These are phyloP conservation scores for Hyphopichia fennica DNA, from an alignment of 1,139 yeast species.

Conservation along the genomic window DNA sequence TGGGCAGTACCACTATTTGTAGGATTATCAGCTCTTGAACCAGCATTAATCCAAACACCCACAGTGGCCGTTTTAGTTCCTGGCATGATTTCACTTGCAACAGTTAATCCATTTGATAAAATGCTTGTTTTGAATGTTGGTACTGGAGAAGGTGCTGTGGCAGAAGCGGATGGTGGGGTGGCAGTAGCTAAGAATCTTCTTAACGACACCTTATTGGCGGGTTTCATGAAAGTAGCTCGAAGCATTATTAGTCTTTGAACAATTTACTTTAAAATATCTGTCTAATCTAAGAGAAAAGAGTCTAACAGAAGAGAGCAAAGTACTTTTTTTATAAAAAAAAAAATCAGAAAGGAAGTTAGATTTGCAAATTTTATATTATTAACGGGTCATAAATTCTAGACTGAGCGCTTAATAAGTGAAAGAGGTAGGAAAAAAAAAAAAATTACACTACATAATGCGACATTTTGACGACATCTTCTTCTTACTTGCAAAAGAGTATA, in stretches of 20 bases:
- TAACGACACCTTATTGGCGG: not conserved
- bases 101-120: conserved; percentile 77
- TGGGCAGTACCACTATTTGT: conserved; percentile 94
- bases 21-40: conserved; percentile 91
- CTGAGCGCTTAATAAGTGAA: too few species aligned
- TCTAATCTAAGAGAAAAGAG: too few species aligned
- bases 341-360: too few species aligned
- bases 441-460: too few species aligned
- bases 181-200: conserved; percentile 3
- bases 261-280: too few species aligned
- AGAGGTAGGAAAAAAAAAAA: too few species aligned
- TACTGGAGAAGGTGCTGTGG: conserved; percentile 8
- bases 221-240: not conserved
- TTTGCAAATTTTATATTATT: not conserved
- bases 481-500: too few species aligned
- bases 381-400: not conserved
- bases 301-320: too few species aligned
- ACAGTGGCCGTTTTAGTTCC: conserved; percentile 93
- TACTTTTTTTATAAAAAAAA: too few species aligned
- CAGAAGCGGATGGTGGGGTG: conserved; percentile 1
- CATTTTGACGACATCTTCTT: too few species aligned
- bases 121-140: conserved; percentile 27
- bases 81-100: conserved; percentile 87
- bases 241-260: not conserved
- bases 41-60: conserved; percentile 97